Base-by-base conservation (phyloP, 805 yeast genomes). In the Nakazawaea ernobii region DNA sequence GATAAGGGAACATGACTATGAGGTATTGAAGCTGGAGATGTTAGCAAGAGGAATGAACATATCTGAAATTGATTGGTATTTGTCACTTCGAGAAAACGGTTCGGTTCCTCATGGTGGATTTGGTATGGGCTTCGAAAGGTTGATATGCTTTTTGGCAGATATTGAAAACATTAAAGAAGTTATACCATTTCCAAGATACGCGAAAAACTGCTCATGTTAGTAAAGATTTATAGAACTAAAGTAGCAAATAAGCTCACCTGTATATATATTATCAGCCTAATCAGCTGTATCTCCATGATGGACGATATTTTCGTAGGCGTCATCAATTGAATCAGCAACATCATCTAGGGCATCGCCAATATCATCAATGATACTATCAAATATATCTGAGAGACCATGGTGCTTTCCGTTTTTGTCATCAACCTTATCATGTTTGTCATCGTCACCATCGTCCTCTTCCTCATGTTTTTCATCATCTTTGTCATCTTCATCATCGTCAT, bases 71-170 rank as follows among this genome's bases (percentile, higher is more conserved):
- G 71, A 77, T 29, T 94, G 99, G 99, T 94, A 91, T 59, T 55
- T 84, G 27, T 76, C 82, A 1, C 70, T 86, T 8, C 72, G 99
- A 50, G 69, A 69, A 51, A 82, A 85, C 55, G 98, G 97, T 0
- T 69, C 86, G 2, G 83, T 83, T 20, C 96, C 97, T 0, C 98
- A 92, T 61, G 99, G 99, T 42, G 99, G 99, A 0, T 94, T 85
- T 65, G 99, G 99, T 0, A 70, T 94, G 71, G 99, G 99, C 0
- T 80, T 91, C 55, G 99, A 94, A 62, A 70, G 99, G 50, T 66
- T 94, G 29, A 62, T 94, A 13, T 80, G 85, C 46, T 91, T 83
- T 54, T 66, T 90, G 47, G 73, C 82, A 7, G 89, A 82, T 3
- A 71, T 84, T 15, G 91, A 84, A 29, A 94, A 91, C 59, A 79